Evolutionary conservation across 768 basidiomycete genomes (phyloP), one percentile per base, ranked within the genome.

Genomic region (Naematelia encephala): DNA sequence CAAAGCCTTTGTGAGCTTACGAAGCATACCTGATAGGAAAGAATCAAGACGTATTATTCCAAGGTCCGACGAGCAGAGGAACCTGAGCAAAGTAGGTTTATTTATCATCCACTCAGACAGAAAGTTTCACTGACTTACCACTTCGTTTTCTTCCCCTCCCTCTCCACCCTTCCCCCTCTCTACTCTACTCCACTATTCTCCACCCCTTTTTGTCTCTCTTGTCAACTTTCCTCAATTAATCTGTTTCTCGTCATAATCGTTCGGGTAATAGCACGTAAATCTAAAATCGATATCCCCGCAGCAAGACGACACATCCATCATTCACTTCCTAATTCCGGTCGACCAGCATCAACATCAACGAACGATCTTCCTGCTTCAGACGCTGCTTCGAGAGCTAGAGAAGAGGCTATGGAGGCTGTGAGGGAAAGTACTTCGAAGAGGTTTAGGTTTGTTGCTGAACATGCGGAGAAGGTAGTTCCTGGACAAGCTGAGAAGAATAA

Each of bases 11-110:
- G 14, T 19, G 14, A 19, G n/a, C n/a, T n/a, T n/a, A n/a, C n/a
- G n/a, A n/a, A n/a, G n/a, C n/a, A n/a, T n/a, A n/a, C n/a, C n/a
- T n/a, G n/a, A n/a, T n/a, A 73, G 72, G 66, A 78, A 39, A 63
- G 77, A 8, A 70, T 78, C 45, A 67, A 67, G 59, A 57, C 54
- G 8, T 78, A 78, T 55, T 77, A 75, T 46, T 55, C 59, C 42
- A 78, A 78, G 56, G 62, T 78, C 46, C 57, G 62, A 27, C 49
- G 52, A 1, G 67, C 72, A 0, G 77, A 76, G 61, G 49, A 72
- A 23, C 68, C 72, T 1, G 62, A 70, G 50, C 57, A 64, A 28
- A 62, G 74, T 73, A 50, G 39, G 70, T 70, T 21, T 19, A 48
- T 48, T 48, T 48, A 11, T 48, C 46, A 13, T 19, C 23, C 46